These are phyloP conservation scores for Quercus phellos DNA, from an alignment of 331 rosid species.

Conservation along the genomic window DNA sequence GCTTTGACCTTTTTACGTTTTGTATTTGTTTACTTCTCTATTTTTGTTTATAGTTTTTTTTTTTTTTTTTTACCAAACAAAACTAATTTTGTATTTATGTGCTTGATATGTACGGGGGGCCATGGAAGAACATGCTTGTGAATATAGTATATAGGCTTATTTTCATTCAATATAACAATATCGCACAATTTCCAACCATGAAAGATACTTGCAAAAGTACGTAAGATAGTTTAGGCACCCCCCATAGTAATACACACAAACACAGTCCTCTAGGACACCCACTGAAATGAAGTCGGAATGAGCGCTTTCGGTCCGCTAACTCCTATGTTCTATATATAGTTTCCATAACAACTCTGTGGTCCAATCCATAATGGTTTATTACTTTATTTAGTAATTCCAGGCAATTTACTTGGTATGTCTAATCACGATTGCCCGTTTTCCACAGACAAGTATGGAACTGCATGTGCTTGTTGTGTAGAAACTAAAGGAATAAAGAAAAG, in stretches of 20 bases:
- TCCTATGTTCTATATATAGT: neutral
- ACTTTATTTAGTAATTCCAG: neutral
- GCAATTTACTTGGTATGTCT: too few species aligned
- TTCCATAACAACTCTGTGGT: neutral
- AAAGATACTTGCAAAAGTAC: neutral
- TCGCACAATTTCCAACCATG: neutral
- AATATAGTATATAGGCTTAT: neutral
- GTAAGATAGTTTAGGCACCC: neutral
- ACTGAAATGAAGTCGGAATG: constrained; percentile 4
- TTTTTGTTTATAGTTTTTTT: too few species aligned
- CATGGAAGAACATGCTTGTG: neutral
- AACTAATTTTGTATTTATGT: neutral
- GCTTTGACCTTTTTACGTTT: neutral
- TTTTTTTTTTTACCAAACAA: neutral
- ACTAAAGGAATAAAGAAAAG: too few species aligned
- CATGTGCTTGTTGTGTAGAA: too few species aligned
- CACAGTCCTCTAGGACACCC: constrained; percentile 2
- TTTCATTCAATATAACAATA: neutral
- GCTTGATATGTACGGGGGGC: neutral
- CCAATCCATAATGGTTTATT: neutral
- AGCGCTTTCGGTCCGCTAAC: neutral
- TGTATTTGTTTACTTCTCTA: too few species aligned
- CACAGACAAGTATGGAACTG: too few species aligned
- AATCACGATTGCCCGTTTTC: too few species aligned
- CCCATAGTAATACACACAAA: too few species aligned